These are phyloP conservation scores for Lichina pygmaea DNA, from an alignment of 495 filamentous ascomycete species.

Conservation along the genomic window DNA sequence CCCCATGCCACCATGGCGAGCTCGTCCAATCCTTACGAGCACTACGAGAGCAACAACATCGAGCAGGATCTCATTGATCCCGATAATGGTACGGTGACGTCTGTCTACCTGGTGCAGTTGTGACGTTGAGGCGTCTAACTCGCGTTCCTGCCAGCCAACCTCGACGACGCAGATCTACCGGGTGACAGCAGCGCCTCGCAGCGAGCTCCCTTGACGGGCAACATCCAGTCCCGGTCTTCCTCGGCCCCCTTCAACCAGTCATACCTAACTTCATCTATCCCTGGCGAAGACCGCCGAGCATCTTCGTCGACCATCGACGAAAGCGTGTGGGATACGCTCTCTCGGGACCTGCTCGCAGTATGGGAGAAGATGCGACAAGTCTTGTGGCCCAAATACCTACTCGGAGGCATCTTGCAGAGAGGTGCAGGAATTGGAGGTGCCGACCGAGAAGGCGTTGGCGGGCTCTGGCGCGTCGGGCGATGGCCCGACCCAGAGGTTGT, in stretches of 20 bases:
- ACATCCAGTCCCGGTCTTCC: constrained; percentile 28
- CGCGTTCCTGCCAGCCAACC: constrained; percentile 23
- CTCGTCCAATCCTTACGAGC: constrained; percentile 20
- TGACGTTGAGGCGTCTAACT: too few species aligned
- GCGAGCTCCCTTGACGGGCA: constrained; percentile 53
- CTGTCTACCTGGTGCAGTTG: too few species aligned
- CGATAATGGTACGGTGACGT: constrained; percentile 42
- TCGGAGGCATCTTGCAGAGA: constrained; percentile 38
- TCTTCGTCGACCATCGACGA: constrained; percentile 90
- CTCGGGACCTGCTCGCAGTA: constrained; percentile 69
- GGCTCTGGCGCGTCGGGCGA: constrained; percentile 34
- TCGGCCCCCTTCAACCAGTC: constrained; percentile 22
- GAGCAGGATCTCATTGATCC: constrained; percentile 87
- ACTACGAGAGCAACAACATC: constrained; percentile 35
- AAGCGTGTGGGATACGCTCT: constrained; percentile 81
- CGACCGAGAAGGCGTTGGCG: constrained; percentile 34
- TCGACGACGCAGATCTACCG: constrained; percentile 88
- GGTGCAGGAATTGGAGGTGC: constrained; percentile 39
- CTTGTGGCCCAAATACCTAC: constrained; percentile 85
- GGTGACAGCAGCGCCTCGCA: constrained; percentile 33
- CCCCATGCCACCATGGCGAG: constrained; percentile 1
- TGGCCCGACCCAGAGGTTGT: constrained; percentile 49
- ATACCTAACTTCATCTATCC: constrained; percentile 69
- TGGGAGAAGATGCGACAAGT: constrained; percentile 97
- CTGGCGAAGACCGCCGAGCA: constrained; percentile 83